Conservation (phyloP, 2,329 filamentous ascomycete genomes). For the Penicillium sp. region DNA sequence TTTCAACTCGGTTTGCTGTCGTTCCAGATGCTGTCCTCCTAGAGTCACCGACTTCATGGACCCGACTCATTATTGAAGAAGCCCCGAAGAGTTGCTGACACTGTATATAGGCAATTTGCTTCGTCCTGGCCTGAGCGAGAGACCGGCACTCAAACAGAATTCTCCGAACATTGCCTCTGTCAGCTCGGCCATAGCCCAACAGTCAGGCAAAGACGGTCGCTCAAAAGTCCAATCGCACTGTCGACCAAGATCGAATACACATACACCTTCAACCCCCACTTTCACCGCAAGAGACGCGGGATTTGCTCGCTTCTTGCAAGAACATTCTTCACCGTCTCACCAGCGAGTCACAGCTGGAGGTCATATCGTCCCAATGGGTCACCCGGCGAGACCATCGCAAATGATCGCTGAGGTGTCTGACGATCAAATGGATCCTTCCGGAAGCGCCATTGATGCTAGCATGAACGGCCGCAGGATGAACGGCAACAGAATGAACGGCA, state of each 20-base stretch:
- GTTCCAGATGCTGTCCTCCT: background rate
- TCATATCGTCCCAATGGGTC: slow-evolving; percentile 55
- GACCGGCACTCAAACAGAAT: slow-evolving; percentile 14
- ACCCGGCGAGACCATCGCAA: slow-evolving; percentile 24
- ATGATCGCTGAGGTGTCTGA: background rate
- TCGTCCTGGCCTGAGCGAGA: slow-evolving; percentile 5
- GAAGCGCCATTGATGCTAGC: background rate
- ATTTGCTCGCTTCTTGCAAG: slow-evolving; percentile 54
- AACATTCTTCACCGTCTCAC: slow-evolving; percentile 56
- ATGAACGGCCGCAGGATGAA: background rate
- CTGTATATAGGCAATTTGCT: slow-evolving; percentile 20
- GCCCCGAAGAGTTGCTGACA: slow-evolving; percentile 12
- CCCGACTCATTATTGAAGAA: background rate
- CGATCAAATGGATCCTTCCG: background rate
- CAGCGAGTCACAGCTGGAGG: slow-evolving; percentile 58
- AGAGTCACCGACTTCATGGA: background rate
- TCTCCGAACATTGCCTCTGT: slow-evolving; percentile 8
- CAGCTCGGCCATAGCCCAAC: background rate
- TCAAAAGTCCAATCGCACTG: background rate
- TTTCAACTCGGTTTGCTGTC: background rate
- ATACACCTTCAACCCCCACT: background rate
- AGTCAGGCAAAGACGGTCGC: background rate
- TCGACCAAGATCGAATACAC: background rate
- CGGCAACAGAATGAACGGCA: background rate
- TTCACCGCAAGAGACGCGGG: slow-evolving; percentile 46